A percentile compares a stretch with the other conserved stretches of the same genome.
These are phyloP conservation scores for Quercus tomentella DNA, from an alignment of 331 rosid species.

Conservation along the genomic window DNA sequence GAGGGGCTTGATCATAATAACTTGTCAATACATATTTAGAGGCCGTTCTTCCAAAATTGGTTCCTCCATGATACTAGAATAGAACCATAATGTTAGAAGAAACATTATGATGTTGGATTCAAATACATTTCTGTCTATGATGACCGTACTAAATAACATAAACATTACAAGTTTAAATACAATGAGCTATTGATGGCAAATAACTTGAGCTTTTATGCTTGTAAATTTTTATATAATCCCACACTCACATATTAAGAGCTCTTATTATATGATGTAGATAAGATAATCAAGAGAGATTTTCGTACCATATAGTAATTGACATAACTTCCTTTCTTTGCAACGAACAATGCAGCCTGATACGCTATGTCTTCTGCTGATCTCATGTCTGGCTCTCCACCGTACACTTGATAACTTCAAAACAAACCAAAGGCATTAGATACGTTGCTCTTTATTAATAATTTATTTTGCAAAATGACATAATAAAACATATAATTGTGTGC, in stretches of 20 bases:
- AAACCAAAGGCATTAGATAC: background rate
- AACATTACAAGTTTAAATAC: no score
- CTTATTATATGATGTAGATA: background rate
- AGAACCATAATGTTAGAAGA: background rate
- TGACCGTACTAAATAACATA: background rate
- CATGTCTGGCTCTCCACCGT: background rate
- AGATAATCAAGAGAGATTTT: background rate
- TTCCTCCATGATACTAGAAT: slow-evolving; percentile 91
- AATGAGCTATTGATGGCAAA: no score
- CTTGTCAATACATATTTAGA: slow-evolving; percentile 59
- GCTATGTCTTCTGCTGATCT: slow-evolving; percentile 9
- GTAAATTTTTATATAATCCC: background rate
- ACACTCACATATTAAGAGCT: background rate
- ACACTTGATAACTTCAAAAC: background rate
- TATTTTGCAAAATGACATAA: background rate
- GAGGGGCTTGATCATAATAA: slow-evolving; percentile 81
- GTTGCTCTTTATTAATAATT: background rate
- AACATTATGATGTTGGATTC: background rate
- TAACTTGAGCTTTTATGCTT: no score
- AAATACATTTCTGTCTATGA: background rate
- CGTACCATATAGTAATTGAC: slow-evolving; percentile 9
- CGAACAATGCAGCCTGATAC: background rate
- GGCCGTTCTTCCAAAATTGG: slow-evolving; percentile 75
- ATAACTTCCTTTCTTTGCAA: slow-evolving; percentile 3
- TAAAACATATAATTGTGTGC: background rate